Conservation (phyloP, 169 alveolate species). For the Babesia caballi region DNA sequence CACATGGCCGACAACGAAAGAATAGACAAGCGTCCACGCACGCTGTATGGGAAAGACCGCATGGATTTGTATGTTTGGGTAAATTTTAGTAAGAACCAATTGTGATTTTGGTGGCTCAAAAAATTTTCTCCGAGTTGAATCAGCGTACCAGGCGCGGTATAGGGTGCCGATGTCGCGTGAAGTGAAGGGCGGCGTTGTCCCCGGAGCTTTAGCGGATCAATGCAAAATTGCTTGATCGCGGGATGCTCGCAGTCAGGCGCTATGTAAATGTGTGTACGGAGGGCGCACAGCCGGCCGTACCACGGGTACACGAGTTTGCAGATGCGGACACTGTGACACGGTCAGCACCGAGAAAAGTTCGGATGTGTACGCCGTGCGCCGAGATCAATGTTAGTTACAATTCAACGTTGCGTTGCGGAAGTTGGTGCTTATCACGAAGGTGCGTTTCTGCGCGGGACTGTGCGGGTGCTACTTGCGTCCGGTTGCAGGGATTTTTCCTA, state of each 20-base stretch:
- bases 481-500: background rate
- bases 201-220: background rate
- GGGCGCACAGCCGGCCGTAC: background rate
- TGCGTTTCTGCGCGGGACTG: slow-evolving; percentile 20
- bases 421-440: slow-evolving; percentile 8
- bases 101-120: too few relatives aligned
- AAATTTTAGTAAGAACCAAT: too few relatives aligned
- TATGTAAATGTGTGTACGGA: background rate
- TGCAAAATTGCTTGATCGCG: too few relatives aligned
- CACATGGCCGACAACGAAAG: too few relatives aligned
- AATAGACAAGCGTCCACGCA: too few relatives aligned
- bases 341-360: slow-evolving; percentile 38
- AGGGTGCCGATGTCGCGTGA: too few relatives aligned
- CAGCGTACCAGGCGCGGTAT: too few relatives aligned
- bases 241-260: background rate
- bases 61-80: too few relatives aligned
- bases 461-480: slow-evolving; percentile 34
- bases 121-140: too few relatives aligned
- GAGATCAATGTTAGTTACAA: background rate
- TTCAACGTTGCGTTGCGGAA: background rate
- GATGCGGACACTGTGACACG: slow-evolving; percentile 38
- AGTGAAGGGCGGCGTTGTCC: too few relatives aligned
- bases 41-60: too few relatives aligned
- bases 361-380: slow-evolving; percentile 28
- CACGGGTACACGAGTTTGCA: background rate